Base-by-base conservation (phyloP, 805 yeast species). In the Saturnispora sanitii region DNA sequence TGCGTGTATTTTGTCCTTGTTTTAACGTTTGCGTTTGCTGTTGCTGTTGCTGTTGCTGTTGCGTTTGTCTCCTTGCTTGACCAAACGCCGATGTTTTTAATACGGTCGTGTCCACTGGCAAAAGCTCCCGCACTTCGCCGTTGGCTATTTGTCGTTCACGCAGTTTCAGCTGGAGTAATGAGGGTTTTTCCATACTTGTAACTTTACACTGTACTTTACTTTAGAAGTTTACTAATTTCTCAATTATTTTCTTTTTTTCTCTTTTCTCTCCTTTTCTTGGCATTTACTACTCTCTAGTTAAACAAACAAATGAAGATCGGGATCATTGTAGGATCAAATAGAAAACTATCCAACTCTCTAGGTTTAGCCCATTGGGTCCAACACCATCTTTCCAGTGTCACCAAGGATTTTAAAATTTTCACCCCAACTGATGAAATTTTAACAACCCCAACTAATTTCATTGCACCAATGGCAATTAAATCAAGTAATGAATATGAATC, bases 51-150 rank as follows among this genome's bases (percentile, higher is more conserved):
- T 35, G 37, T 19, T 25, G 21, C 4, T 19, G 33, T 6, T 7
- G 11, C 23, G 17, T 13, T 13, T 28, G 29, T 22, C 31, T 29
- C 26, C 44, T 35, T 12, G 34, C 33, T 2, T 40, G 19, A 4
- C 30, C 32, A 19, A 44, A 37, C 6, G 46, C 43, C 13, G 43
- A 39, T n/a, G 33, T 23, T 12, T 40, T 27, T 18, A 35, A 38
- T 7, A 42, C 37, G 3, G 32, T 16, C 15, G 26, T 13, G 30
- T 27, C 30, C 13, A 27, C 30, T 12, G 33, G 33, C 4, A 5
- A 6, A 6, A 6, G 7, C 13, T 30, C 19, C 19, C 33, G 5
- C 5, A 6, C 5, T 22, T 33, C 37, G 12, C 40, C 42, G 15
- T 39, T 39, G 15, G 28, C 33, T 8, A 26, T 19, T 23, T 41